Conservation (phyloP, 2,329 filamentous ascomycete genomes). For the Fusarium fujikuroi region DNA sequence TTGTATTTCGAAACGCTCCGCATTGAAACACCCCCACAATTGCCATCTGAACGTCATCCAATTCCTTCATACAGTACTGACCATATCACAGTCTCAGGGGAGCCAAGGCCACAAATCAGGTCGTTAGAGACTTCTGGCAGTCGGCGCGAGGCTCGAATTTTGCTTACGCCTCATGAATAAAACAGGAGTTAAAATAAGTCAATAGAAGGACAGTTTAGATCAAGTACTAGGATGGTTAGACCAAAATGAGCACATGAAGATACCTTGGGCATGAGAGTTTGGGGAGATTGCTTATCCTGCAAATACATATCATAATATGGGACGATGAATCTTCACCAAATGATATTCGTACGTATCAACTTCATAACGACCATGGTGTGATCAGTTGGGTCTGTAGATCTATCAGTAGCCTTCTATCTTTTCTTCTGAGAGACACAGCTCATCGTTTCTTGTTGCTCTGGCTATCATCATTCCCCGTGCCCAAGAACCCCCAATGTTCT, state of each 20-base stretch:
- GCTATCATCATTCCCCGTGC: not conserved
- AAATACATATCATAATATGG: not conserved
- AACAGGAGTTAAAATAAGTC: not conserved
- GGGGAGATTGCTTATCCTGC: not conserved
- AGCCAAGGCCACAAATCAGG: slow-evolving; percentile 70
- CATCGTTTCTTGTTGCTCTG: not conserved
- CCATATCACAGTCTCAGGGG: slow-evolving; percentile 66
- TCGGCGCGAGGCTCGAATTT: slow-evolving; percentile 70
- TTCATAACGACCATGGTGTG: not conserved
- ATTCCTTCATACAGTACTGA: not conserved
- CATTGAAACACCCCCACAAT: not conserved
- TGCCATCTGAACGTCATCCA: not conserved
- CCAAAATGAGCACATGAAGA: not conserved
- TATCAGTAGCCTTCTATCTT: not conserved
- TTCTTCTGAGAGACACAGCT: not conserved
- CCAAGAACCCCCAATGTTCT: not conserved
- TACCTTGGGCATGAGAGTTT: not conserved
- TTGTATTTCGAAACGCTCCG: too few species aligned
- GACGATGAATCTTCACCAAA: not conserved
- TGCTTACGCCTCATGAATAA: slow-evolving; percentile 65
- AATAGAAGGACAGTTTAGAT: not conserved
- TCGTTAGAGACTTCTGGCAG: slow-evolving; percentile 80
- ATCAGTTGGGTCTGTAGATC: not conserved
- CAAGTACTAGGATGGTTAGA: not conserved
- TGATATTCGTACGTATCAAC: not conserved